phyloP scores from a whole-genome alignment of 768 basidiomycete genomes.

The Leucogyrophana mollusca region DNA sequence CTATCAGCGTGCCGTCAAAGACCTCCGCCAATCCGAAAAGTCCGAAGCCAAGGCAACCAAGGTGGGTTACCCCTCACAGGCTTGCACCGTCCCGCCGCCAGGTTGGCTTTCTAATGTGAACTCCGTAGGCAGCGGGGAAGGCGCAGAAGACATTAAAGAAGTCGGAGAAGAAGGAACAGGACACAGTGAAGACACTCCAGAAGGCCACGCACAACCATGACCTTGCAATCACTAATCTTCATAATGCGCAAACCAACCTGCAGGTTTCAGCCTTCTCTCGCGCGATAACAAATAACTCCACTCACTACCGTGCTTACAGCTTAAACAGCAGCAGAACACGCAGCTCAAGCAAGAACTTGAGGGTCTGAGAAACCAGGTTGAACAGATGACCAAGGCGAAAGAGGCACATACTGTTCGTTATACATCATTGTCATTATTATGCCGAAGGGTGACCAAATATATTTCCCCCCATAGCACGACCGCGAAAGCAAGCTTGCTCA shows the following conservation, averaged over 20 bases:
- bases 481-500: conserved; percentile 15
- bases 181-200: conserved; percentile 47
- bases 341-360: conserved; percentile 18
- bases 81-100: not conserved
- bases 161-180: conserved; percentile 49
- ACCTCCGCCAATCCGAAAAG: conserved; percentile 54
- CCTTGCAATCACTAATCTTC: conserved; percentile 39
- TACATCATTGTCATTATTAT: not conserved
- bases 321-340: conserved; percentile 21
- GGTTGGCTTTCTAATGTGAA: conserved; percentile 1
- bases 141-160: conserved; percentile 47
- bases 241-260: conserved; percentile 42
- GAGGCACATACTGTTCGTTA: conserved; percentile 20
- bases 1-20: conserved; percentile 53
- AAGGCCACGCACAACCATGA: conserved; percentile 55
- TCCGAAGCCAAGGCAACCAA: conserved; percentile 49
- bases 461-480: conserved; percentile 16
- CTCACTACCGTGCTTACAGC: conserved; percentile 9
- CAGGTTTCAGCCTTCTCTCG: conserved; percentile 28
- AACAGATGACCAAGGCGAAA: conserved; percentile 18
- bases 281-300: too few species aligned
- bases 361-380: conserved; percentile 15
- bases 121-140: conserved; percentile 40
- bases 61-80: conserved; percentile 28
- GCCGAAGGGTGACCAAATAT: not conserved